A percentile compares a stretch with the other conserved stretches of the same genome.
Conservation (phyloP, 495 filamentous ascomycete species). For the Neurospora sp. region DNA sequence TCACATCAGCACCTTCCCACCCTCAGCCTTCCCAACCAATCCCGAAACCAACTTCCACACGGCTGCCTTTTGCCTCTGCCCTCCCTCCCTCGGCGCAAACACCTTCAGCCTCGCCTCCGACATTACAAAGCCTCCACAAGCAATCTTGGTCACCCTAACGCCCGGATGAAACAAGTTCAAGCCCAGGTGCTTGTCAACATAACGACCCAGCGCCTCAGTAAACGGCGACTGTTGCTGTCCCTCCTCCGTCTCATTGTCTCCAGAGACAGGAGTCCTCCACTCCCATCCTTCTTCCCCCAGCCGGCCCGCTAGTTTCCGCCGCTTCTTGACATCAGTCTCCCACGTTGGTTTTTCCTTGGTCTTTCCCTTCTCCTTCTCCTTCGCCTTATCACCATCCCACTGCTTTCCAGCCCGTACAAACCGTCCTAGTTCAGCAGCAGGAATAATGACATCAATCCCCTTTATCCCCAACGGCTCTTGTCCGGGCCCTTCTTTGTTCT, state of each 20-base stretch:
- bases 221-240: slow-evolving; percentile 23
- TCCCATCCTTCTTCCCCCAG: slow-evolving; percentile 37
- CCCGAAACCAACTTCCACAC: slow-evolving; percentile 9
- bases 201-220: slow-evolving; percentile 30
- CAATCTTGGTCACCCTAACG: slow-evolving; percentile 31
- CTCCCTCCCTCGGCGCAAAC: slow-evolving; percentile 15
- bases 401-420: slow-evolving; percentile 10
- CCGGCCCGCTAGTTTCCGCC: slow-evolving; percentile 27
- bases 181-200: slow-evolving; percentile 29
- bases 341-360: slow-evolving; percentile 5
- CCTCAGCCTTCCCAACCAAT: slow-evolving; percentile 11
- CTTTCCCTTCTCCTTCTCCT: slow-evolving; percentile 3
- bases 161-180: slow-evolving; percentile 36
- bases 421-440: slow-evolving; percentile 20
- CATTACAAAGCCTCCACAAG: slow-evolving; percentile 36
- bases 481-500: neutral
- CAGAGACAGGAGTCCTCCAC: slow-evolving; percentile 18
- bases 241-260: neutral
- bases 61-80: neutral
- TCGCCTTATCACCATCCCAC: neutral
- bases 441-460: slow-evolving; percentile 33
- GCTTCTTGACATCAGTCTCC: slow-evolving; percentile 19
- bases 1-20: neutral
- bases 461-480: slow-evolving; percentile 22
- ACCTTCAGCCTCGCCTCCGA: slow-evolving; percentile 35